Base-by-base conservation (phyloP, 805 yeast genomes). In the Candida gorgasii region DNA sequence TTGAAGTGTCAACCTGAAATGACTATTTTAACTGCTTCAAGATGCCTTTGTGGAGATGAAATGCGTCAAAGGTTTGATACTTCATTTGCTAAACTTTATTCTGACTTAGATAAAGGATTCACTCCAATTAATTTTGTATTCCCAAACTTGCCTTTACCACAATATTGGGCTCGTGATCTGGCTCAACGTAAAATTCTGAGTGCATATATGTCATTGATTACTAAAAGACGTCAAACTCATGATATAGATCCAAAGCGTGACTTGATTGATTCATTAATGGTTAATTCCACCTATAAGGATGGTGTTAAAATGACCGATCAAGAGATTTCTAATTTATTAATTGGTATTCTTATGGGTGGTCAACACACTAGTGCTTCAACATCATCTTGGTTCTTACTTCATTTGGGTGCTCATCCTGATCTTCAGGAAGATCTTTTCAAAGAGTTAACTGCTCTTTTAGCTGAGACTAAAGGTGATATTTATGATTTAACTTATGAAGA, bases 341-440 rank as follows among this genome's bases (percentile, higher is more conserved):
- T 93, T 65, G 99, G 98, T 65, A 85, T 93, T 42, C 75, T 93
- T 48, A 93, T 93, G 99, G 99, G 99, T 57, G 99, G 99, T 49
- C 99, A 93, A 73, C 99, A 93, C 66, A 93, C 99, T 19, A 86
- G 96, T 49, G 93, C 98, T 33, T 79, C 98, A 17, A 93, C 99
- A 16, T 86, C 96, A 30, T 86, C 97, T 13, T 93, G 99, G 99
- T 82, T 82, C 58, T 72, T 93, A 59, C 76, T 93, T 51, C 98
- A 93, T 61, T 75, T 93, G 48, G 97, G 89, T 51, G 95, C 85
- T 56, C 75, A 80, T 57, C 95, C 95, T 35, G 85, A 86, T 30
- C 69, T 92, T 47, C 97, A 89, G 71, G 86, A 90, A 45, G 86
- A 83, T 59, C 65, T 93, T 39, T 85, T 76, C 61, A 66, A 79